Evolutionary conservation across 495 filamentous ascomycete genomes (phyloP).

Genomic region (Penicillium pancosmium): DNA sequence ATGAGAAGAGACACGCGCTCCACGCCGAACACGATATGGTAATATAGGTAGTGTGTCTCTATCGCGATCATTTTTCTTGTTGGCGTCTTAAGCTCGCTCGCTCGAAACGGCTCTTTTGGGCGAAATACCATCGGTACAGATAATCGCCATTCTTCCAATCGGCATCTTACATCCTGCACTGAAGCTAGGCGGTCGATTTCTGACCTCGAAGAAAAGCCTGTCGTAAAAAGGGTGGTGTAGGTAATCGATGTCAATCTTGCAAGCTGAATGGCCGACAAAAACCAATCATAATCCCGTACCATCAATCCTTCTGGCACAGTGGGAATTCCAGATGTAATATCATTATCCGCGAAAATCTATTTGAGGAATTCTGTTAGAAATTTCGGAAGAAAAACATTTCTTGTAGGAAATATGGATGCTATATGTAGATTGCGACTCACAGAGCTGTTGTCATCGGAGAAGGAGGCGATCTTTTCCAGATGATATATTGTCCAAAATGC

Average conservation of each 20-base stretch:
- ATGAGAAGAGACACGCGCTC: background rate
- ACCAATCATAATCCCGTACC: conserved; percentile 36
- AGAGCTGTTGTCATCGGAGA: conserved; percentile 32
- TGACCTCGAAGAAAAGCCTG: conserved; percentile 18
- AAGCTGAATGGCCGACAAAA: conserved; percentile 28
- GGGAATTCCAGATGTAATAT: background rate
- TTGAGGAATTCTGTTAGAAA: conserved; percentile 1
- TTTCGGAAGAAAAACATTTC: too few relatives aligned
- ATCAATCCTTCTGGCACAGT: conserved; percentile 2
- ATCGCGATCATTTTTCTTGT: background rate
- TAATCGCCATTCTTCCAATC: background rate
- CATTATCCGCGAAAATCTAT: conserved; percentile 3
- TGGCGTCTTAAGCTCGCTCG: background rate
- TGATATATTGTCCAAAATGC: conserved; percentile 43
- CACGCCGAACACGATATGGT: background rate
- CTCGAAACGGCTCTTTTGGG: conserved; percentile 7
- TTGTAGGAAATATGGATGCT: too few relatives aligned
- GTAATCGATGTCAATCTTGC: conserved; percentile 31
- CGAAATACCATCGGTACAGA: background rate
- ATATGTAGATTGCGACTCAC: conserved; percentile 21
- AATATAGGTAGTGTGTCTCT: background rate
- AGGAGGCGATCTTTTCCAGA: conserved; percentile 36
- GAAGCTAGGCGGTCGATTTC: background rate
- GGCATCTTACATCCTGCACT: background rate
- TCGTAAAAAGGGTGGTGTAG: conserved; percentile 37